Base-by-base conservation (phyloP, 768 basidiomycete genomes). In the Scleroderma citrinum region DNA sequence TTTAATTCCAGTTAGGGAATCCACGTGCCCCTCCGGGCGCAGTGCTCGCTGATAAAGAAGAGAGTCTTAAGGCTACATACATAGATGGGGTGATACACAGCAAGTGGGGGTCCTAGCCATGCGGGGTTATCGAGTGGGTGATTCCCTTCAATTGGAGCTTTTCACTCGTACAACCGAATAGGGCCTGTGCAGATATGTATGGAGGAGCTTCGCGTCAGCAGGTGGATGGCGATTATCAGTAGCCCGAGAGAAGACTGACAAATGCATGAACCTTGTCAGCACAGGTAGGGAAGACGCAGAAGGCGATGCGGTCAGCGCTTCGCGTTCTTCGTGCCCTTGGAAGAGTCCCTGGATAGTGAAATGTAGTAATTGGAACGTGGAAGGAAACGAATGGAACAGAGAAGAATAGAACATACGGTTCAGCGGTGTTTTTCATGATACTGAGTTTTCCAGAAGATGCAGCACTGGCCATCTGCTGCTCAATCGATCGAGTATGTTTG, bases 401-500 rank as follows among this genome's bases (percentile, higher is more conserved):
- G 31, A 44, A 34, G 29, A 44, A 29, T n/a, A 20, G 16, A 17
- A 48, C 65, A 46, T 56, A 69, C 67, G 54, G 24, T 37, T 65
- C 60, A 12, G 66, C 72, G 13, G 70, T 66, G 52, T 83, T 79
- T 70, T 87, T 89, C 92, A 97, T 92, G 64, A 97, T 92, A 24
- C 90, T 90, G 53, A 97, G 74, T 65, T 90, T 92, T 34, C 93
- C 93, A 37, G 83, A 74, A 5, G 89, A 92, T 3, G 93, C 93
- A 7, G 92, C 92, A 43, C 81, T 72, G 12, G 91, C 87, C 82
- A 93, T 91, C 68, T 94, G 92, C 47, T 78, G 76, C 65, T 97
- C 93, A 59, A 97, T 93, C 19, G 87, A 89, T 65, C 81, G 83
- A 65, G 88, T 92, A 63, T 96, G 93, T 71, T 92, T 93, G 45